Evolutionary conservation across 2,329 filamentous ascomycete genomes (phyloP), one percentile per base, ranked within the genome.

Genomic region (Epichloe hybrida): DNA sequence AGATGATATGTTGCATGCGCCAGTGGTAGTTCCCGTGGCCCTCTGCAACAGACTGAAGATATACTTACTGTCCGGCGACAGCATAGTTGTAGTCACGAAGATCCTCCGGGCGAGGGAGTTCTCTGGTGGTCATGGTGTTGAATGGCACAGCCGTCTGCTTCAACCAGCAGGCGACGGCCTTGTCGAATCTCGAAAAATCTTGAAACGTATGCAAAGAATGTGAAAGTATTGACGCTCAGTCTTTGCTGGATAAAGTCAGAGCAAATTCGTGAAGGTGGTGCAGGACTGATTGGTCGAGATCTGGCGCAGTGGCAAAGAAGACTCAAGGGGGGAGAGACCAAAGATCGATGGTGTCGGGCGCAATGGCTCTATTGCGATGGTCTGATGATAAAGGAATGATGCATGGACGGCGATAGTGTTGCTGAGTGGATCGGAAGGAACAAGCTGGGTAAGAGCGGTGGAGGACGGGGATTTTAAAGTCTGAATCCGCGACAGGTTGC

Each of bases 61-160:
- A 23, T 27, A 78, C 86, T 76, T 75, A 90, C 86, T 94, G 88
- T 68, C 88, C 88, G 55, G 88, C 88, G 55, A 89, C 88, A 48
- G 84, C 86, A 62, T 88, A 76, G 59, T 80, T 79, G 68, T 85
- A 93, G 50, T 81, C 75, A 57, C 81, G 72, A 44, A 90, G 73
- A 52, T 82, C 79, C 51, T 77, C 72, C 50, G 73, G 71, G 56
- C 77, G 76, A 49, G 82, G 78, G 40, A 81, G 67, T 55, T 59
- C 57, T 53, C 57, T 66, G 67, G 51, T 51, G 46, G 56, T 58
- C 52, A 62, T 62, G 53, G 55, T 60, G 48, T 49, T 56, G 20
- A 31, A 11, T 11, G 17, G 47, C 20, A 36, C 39, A 37, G 20
- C 36, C 38, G 39, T 21, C 41, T 20, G 44, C 38, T 31, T 37